These are phyloP conservation scores for Coprinopsis marcescibilis DNA, from an alignment of 768 basidiomycete genomes.

Conservation along the genomic window DNA sequence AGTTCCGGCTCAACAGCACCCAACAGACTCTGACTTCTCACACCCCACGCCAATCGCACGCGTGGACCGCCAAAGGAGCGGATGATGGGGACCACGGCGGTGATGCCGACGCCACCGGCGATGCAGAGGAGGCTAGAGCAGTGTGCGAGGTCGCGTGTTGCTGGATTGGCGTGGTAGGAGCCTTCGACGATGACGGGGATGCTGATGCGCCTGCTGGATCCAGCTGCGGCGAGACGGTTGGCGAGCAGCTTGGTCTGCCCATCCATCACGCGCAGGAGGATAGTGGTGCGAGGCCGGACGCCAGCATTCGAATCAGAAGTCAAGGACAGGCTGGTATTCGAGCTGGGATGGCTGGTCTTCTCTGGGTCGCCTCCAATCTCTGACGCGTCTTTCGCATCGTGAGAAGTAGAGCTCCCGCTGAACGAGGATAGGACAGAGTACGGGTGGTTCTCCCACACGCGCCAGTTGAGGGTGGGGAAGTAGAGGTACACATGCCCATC, in stretches of 20 bases:
- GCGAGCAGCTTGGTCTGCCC: slow-evolving; percentile 2
- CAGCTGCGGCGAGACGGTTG: slow-evolving; percentile 4
- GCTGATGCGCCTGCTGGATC: neutral
- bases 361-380: neutral
- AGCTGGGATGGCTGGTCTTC: neutral
- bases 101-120: slow-evolving; percentile 11
- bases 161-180: slow-evolving; percentile 10
- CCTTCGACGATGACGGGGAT: slow-evolving; percentile 9
- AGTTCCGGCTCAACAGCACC: slow-evolving; percentile 6
- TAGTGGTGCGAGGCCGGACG: neutral
- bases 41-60: slow-evolving; percentile 5
- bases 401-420: neutral
- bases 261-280: slow-evolving; percentile 9
- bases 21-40: slow-evolving; percentile 3
- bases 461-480: slow-evolving; percentile 10
- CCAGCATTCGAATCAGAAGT: neutral
- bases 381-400: neutral
- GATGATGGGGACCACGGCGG: slow-evolving; percentile 8
- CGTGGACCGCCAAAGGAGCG: slow-evolving; percentile 3
- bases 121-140: slow-evolving; percentile 10
- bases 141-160: slow-evolving; percentile 1
- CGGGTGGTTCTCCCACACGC: slow-evolving; percentile 13
- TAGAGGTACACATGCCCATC: slow-evolving; percentile 9
- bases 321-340: neutral
- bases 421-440: slow-evolving; percentile 8